Percentiles rank a stretch among this genome's conserved stretches.
phyloP scores from a whole-genome alignment of 139 green algal genomes.

The Auxenochlorella pyrenoidosa region DNA sequence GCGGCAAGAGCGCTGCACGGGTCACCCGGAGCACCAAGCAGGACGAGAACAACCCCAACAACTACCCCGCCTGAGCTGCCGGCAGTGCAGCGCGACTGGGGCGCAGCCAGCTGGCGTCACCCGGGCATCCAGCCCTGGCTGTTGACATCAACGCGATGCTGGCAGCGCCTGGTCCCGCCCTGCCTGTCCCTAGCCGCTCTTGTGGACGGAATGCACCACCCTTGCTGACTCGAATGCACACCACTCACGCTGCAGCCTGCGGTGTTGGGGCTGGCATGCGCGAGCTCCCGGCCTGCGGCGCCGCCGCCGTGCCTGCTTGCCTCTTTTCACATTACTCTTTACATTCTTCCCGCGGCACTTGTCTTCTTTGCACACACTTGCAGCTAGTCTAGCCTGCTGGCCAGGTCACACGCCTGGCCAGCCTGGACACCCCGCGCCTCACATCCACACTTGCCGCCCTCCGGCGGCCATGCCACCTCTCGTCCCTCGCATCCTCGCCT shows the following conservation, averaged over 20 bases:
- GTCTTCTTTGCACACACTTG: neutral
- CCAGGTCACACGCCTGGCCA: no score
- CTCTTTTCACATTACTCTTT: neutral
- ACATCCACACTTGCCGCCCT: no score
- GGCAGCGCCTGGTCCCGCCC: no score
- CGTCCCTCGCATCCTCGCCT: no score
- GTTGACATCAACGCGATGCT: no score
- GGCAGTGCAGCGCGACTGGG: neutral
- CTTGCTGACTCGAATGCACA: no score
- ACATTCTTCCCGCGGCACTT: neutral
- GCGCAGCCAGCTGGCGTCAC: neutral
- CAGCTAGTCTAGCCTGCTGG: no score
- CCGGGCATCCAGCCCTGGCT: neutral
- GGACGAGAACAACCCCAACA: conserved; percentile 14
- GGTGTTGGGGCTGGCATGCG: neutral
- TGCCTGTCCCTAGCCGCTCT: no score
- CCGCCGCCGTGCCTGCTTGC: neutral
- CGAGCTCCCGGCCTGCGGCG: neutral
- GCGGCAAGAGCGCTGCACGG: conserved; percentile 16
- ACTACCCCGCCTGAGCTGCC: neutral
- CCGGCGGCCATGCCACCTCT: no score
- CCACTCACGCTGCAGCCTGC: neutral
- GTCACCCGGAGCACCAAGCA: neutral
- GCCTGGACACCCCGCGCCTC: no score
- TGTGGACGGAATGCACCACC: no score